Evolutionary conservation across 805 yeast genomes (phyloP).

Genomic region (Myxozyma udenii): DNA sequence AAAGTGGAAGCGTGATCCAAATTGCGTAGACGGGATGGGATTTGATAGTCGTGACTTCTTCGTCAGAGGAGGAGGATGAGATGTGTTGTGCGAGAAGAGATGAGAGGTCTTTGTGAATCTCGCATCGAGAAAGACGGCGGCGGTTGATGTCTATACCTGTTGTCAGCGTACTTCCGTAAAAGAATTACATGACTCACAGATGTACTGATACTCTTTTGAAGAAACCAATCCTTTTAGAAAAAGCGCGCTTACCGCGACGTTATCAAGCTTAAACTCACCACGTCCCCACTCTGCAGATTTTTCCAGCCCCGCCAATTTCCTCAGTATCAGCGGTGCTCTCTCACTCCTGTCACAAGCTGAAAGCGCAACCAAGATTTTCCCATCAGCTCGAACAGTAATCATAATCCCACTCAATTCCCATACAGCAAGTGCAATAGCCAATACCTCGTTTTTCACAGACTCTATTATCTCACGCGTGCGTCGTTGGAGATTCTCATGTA

Average conservation of each 20-base stretch:
- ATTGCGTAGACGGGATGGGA: slow-evolving; percentile 18
- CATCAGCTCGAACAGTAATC: slow-evolving; percentile 5
- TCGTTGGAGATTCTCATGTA: background rate
- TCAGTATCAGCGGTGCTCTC: background rate
- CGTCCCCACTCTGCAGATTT: background rate
- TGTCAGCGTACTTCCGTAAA: background rate
- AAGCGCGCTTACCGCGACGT: background rate
- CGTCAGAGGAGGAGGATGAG: background rate
- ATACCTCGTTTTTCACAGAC: background rate
- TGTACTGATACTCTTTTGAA: slow-evolving; percentile 15
- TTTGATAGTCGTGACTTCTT: background rate
- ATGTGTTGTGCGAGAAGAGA: background rate
- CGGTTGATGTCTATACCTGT: slow-evolving; percentile 6
- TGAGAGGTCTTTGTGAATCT: slow-evolving; percentile 7
- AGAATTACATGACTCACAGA: slow-evolving; percentile 5
- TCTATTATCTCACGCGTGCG: background rate
- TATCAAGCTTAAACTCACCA: background rate
- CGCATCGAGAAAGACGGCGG: slow-evolving; percentile 3
- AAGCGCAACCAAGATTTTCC: background rate
- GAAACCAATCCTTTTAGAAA: background rate
- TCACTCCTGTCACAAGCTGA: background rate
- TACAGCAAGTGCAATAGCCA: background rate
- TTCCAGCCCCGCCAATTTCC: background rate
- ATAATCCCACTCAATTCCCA: background rate
- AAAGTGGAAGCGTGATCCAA: slow-evolving; percentile 9